Evolutionary conservation across 257 asterid species (phyloP), one percentile per base, ranked within the genome.

Genomic region (Nyctanthes arbortristis): DNA sequence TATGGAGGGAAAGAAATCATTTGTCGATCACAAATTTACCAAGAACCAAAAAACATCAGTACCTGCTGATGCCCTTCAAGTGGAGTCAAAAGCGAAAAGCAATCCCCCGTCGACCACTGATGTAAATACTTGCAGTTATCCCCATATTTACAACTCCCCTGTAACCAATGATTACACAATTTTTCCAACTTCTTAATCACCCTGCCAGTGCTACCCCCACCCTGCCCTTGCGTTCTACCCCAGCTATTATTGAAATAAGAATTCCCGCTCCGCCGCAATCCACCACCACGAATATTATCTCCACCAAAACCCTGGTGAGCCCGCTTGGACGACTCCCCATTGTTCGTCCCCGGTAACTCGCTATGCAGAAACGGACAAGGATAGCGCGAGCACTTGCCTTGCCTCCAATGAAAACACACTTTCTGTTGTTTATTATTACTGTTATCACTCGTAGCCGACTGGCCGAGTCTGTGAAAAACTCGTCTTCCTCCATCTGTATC

Each of bases 11-110:
- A 16, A 37, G 45, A 16, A 64, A 12, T 58, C 37, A 61, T 64
- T 39, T 24, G n/a, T 69, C 11, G 13, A 7, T 24, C 30, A 61
- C 30, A 59, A 67, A 43, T 43, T 5, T 14, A 43, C 14, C 10
- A 43, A 43, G 1, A 43, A 16, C 22, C 65, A 33, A 57, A 30
- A 61, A 59, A 5, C 54, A 43, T 14, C 22, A 43, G 54, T 43
- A 92, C 99, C 97, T 86, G 85, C 65, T 86, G 89, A 70, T 94
- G 99, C 56, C 99, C 97, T 70, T 94, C 96, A 27, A 94, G 95
- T 61, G 81, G 80, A 12, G 96, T 78, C 84, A 94, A 78, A 70
- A 88, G 80, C 30, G 88, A 18, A 64, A 89, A 89, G 77, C 90
- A 82, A 70, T 85, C 91, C 22, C 92, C 95, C 0, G 93, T 77